Evolutionary conservation across 1,139 yeast species (phyloP).

Genomic region (Meyerozyma sp.): DNA sequence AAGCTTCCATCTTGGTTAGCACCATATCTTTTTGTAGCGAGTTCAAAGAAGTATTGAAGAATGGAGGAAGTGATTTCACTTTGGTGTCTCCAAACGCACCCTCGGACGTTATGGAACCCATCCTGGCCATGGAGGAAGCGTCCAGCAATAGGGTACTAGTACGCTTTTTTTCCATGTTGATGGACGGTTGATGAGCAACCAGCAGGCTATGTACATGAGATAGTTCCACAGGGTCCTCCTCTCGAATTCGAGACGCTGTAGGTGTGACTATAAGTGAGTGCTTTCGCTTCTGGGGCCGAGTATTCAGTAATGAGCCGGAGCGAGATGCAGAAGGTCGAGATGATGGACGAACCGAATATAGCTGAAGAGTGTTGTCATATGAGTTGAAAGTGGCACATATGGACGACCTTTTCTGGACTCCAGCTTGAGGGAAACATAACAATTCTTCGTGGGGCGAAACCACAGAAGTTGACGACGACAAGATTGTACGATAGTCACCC

Average conservation of each 20-base stretch:
- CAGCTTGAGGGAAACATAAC: conserved; percentile 41
- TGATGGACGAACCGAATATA: conserved; percentile 50
- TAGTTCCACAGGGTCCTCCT: conserved; percentile 27
- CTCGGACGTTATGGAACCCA: conserved; percentile 35
- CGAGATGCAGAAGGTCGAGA: conserved; percentile 12
- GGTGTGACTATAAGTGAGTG: conserved; percentile 32
- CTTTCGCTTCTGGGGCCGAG: conserved; percentile 17
- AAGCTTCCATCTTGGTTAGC: conserved; percentile 53
- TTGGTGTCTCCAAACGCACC: conserved; percentile 3
- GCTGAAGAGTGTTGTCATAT: conserved; percentile 34
- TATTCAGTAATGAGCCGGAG: neutral
- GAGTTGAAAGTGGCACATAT: conserved; percentile 52
- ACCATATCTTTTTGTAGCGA: conserved; percentile 59
- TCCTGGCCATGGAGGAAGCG: conserved; percentile 54
- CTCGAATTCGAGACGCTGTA: conserved; percentile 37
- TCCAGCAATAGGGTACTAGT: conserved; percentile 52
- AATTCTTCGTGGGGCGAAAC: conserved; percentile 56
- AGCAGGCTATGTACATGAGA: conserved; percentile 9
- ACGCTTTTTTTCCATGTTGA: conserved; percentile 47
- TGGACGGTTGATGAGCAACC: conserved; percentile 13
- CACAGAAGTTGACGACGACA: conserved; percentile 66
- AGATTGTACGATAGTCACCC: conserved; percentile 60
- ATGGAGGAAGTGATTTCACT: neutral
- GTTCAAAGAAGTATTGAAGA: conserved; percentile 14
- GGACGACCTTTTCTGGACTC: conserved; percentile 27